phyloP scores from a whole-genome alignment of 345 rosid genomes.

The Nephelium lappaceum region DNA sequence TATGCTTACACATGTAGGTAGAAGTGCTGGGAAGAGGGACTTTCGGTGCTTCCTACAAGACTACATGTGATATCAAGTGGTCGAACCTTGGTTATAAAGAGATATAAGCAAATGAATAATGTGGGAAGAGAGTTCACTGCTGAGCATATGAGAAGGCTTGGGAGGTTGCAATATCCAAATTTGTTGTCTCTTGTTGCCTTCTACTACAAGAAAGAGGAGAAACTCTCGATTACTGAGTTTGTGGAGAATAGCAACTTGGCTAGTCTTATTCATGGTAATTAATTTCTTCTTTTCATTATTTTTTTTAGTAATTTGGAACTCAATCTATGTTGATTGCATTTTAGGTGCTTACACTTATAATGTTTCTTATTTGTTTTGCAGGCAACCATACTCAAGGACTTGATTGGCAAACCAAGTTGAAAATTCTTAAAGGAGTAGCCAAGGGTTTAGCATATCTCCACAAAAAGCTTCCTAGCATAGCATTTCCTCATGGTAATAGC shows the following conservation, averaged over 20 bases:
- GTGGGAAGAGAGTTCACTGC: no score
- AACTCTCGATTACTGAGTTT: conserved; percentile 61
- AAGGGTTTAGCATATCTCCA: conserved; percentile 65
- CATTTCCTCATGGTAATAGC: no score
- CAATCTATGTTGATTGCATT: no score
- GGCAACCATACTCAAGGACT: conserved; percentile 63
- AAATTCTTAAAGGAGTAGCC: conserved; percentile 66
- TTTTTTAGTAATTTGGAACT: no score
- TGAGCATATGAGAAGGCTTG: conserved; percentile 69
- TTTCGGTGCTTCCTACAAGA: conserved; percentile 78
- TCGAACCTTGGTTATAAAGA: conserved; percentile 62
- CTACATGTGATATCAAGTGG: conserved; percentile 41
- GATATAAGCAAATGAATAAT: no score
- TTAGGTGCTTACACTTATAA: no score
- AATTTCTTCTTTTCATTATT: no score
- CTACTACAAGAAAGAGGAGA: conserved; percentile 77
- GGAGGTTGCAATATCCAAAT: conserved; percentile 62
- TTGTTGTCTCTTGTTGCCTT: conserved; percentile 56
- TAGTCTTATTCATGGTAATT: no score
- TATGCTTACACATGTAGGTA: conserved; percentile 67
- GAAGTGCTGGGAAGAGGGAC: conserved; percentile 86
- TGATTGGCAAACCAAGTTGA: conserved; percentile 62
- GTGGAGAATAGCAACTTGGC: conserved; percentile 65
- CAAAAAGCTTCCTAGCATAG: conserved; percentile 42
- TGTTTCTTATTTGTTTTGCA: conserved; percentile 29